Conservation (phyloP, 2,329 filamentous ascomycete species). For the Fusarium transvaalense region DNA sequence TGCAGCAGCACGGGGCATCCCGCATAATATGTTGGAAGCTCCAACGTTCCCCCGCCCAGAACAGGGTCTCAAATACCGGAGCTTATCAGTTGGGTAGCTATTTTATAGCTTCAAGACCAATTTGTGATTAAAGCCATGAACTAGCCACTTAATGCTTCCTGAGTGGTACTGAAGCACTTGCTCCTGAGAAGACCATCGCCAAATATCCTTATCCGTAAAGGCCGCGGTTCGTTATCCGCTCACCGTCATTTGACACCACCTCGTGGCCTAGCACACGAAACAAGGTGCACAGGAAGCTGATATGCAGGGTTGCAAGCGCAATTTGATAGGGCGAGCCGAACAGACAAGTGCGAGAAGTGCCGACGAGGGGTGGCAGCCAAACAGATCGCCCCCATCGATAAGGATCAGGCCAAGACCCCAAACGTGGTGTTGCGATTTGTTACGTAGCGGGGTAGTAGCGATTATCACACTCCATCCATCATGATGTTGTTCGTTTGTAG, state of each 20-base stretch:
- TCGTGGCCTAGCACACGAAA: constrained; percentile 28
- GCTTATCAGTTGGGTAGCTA: constrained; percentile 15
- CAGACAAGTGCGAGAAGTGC: constrained; percentile 40
- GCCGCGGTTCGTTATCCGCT: constrained; percentile 28
- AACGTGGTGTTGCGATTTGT: constrained; percentile 32
- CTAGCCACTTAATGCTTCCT: not conserved
- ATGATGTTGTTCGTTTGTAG: constrained; percentile 4
- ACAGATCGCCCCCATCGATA: constrained; percentile 32
- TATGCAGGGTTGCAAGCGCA: constrained; percentile 38
- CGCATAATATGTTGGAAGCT: constrained; percentile 36
- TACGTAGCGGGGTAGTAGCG: constrained; percentile 19
- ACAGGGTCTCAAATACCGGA: constrained; percentile 29
- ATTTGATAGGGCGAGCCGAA: constrained; percentile 36
- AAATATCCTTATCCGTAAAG: constrained; percentile 17
- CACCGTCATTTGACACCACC: constrained; percentile 48
- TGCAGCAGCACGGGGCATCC: constrained; percentile 45
- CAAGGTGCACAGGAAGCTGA: constrained; percentile 26
- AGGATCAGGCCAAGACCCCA: constrained; percentile 36
- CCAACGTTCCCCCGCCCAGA: constrained; percentile 28
- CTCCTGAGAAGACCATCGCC: constrained; percentile 9
- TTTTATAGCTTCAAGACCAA: not conserved
- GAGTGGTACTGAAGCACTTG: constrained; percentile 2
- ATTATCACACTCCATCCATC: constrained; percentile 28
- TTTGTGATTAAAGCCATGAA: not conserved
- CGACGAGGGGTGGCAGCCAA: constrained; percentile 42